Evolutionary conservation across 192 early-diverging fungal species (phyloP), one percentile per base, ranked within the genome.

Genomic region (Coemansia asiatica): DNA sequence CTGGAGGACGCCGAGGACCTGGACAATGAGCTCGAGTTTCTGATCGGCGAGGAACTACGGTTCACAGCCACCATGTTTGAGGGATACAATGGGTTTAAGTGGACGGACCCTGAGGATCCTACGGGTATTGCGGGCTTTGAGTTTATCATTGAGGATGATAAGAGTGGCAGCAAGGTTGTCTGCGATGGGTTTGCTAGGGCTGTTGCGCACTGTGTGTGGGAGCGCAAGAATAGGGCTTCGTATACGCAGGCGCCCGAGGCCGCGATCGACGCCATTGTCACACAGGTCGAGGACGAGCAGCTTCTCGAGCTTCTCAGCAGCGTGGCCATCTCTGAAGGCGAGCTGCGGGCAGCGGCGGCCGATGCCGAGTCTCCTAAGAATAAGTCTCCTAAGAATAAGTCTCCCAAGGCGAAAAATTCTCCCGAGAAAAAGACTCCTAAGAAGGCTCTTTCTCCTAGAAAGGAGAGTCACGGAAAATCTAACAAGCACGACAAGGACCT

Each of bases 11-110:
- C 47, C 29, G 83, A 88, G 19, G 63, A 63, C 21, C 64, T 71
- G 18, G 87, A 91, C 29, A 87, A 90, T 51, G 93, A 93, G 78
- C 77, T 82, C 21, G 62, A 83, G 2, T 94, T 91, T 65, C 67
- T 92, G 27, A 85, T 94, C 19, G 90, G 89, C 66, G 75, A 54
- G 44, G 79, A 66, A 33, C 60, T 82, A 21, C 54, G 49, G 29
- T 82, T 82, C 40, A 46, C 66, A 0, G 36, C 56, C n/a, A 67
- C 71, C 0, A 54, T 48, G 4, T 56, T 71, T 2, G 80, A 82
- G 53, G 71, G 64, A 16, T 55, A 40, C 12, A 23, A 64, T 6
- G 80, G 74, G 1, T 82, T 82, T 68, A 71, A 65, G 48, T 82
- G 75, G 75, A 29, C 47, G 6, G 74, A 77, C 23, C 55, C 57